Percentiles rank a stretch among this genome's conserved stretches.
Conservation (phyloP, 2,329 filamentous ascomycete genomes). For the Dothistroma pini region DNA sequence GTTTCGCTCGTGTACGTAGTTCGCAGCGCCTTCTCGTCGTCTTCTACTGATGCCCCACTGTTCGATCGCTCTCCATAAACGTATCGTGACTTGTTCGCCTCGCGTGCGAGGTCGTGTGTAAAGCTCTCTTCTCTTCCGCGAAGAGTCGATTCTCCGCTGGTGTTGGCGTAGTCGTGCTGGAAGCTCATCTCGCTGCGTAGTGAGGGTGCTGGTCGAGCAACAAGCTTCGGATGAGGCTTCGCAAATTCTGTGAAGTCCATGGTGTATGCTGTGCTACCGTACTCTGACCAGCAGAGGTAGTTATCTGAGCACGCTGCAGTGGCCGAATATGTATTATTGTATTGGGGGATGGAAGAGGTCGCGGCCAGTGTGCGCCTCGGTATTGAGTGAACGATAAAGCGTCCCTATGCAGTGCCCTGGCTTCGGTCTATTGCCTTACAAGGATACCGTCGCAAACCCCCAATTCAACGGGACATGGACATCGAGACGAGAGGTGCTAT, state of each 20-base stretch:
- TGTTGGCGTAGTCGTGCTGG: background rate
- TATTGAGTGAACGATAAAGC: background rate
- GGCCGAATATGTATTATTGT: background rate
- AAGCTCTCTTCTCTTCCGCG: background rate
- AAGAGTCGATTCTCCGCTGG: background rate
- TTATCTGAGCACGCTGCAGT: background rate
- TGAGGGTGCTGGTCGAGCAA: background rate
- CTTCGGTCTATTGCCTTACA: background rate
- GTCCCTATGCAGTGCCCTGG: background rate
- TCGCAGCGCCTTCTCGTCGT: background rate
- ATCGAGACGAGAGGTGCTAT: background rate
- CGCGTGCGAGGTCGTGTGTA: background rate
- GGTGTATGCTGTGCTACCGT: background rate
- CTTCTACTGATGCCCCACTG: background rate
- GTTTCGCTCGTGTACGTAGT: constrained; percentile 1
- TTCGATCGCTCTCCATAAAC: background rate
- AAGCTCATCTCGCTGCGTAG: background rate
- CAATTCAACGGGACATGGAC: background rate
- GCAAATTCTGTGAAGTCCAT: background rate
- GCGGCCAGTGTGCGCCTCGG: background rate
- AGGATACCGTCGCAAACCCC: background rate
- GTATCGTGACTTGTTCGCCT: background rate
- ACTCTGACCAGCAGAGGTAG: background rate
- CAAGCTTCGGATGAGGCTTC: background rate
- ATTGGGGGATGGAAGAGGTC: background rate